Base-by-base conservation (phyloP, 1,139 yeast genomes). In the Debaryomyces psychrophilus region DNA sequence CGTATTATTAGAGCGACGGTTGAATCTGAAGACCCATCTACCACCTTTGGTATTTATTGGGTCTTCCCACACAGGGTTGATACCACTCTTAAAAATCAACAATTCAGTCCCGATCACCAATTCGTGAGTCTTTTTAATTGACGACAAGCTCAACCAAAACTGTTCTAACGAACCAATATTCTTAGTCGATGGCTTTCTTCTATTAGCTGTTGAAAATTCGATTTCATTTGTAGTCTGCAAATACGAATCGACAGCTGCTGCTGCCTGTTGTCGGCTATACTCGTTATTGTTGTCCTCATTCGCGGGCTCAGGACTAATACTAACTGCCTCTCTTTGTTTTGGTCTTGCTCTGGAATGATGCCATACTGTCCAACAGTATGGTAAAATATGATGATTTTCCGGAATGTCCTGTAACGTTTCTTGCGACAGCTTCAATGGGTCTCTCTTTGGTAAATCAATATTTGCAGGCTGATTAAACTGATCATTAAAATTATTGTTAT, bases 61-160 rank as follows among this genome's bases (percentile, higher is more conserved):
- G 58, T 84, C 89, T 60, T 84, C 89, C 87, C 89, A 83, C 47
- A 82, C 81, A 15, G 90, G 90, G 56, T 79, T 79, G 37, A 84
- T 77, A 2, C 87, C 87, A 39, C 79, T 71, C 55, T 82, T 81
- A 65, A 85, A 84, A 12, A 84, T 62, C 50, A 82, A 81, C 51
- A 79, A 72, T 59, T 83, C 87, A 34, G 84, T 73, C 23, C 85
- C 85, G 48, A 71, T 68, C 14, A 77, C 73, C 48, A 82, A 68
- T 44, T 75, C 76, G 53, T 68, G 70, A 1, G 82, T 69, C 36
- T 73, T 71, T 49, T 76, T 74, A 51, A 84, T 64, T 28, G 73
- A 70, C 12, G 77, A 58, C 49, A 82, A 64, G 44, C 80, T 63
- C 47, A 71, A 64, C 88, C 88, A 85, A 65, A 84, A 73, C 59